Evolutionary conservation across 2,329 filamentous ascomycete genomes (phyloP), one percentile per base, ranked within the genome.

Genomic region (Metarhizium anisopliae): DNA sequence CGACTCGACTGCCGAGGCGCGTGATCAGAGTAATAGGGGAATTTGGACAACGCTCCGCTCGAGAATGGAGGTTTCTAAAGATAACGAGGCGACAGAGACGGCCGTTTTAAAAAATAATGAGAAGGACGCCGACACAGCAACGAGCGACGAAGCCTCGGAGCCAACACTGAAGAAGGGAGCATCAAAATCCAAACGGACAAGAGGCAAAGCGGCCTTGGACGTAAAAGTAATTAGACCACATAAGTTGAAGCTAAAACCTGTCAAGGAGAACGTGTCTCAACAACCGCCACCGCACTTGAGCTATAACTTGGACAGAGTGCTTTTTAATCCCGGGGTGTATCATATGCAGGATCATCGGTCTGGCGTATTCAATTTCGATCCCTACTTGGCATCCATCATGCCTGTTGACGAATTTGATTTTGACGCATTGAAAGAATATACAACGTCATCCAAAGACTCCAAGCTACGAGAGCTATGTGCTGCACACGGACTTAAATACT

Each of bases 261-360:
- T 74, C 6, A 66, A 70, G 49, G 63, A 67, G 30, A 56, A 63
- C 10, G 64, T 70, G 47, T 14, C 32, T 4, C 64, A 68, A 10
- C 64, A 68, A 4, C 54, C 62, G 0, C 78, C 83, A 11, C 88
- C 90, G 1, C 72, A 72, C 30, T 74, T 96, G 2, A 76, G 82
- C 2, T 87, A 94, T 67, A 87, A 88, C 6, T 77, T 96, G 36
- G 90, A 95, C 59, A 81, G 91, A 56, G 93, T 95, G n/a, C 75
- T 99, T 2, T 99, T 99, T 79, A 99, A 96, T 65, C 87, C 87
- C 2, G 92, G 94, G 25, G 89, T 96, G 42, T 96, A 96, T 68
- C 86, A 90, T 52, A 80, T 99, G 53, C 92, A 95, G 70, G 94
- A 99, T 68, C 85, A 87, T 29, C 83, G 90, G 56, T 91, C 93